A percentile compares a stretch with the other conserved stretches of the same genome.
phyloP scores from a whole-genome alignment of 495 filamentous ascomycete genomes.

The Staphylotrichum tortipilum region DNA sequence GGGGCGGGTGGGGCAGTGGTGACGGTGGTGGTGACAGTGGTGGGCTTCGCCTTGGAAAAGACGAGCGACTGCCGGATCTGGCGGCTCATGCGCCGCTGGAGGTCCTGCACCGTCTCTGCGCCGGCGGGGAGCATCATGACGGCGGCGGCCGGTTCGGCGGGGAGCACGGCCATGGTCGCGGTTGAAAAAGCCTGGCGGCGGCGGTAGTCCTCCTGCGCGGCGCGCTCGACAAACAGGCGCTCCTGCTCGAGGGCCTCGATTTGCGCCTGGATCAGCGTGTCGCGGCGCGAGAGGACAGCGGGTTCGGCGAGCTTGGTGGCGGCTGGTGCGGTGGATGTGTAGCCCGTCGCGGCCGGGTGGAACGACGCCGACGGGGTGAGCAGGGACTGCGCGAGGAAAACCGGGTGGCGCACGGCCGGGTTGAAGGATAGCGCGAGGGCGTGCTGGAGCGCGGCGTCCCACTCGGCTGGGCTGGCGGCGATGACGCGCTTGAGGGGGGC shows the following conservation, averaged over 20 bases:
- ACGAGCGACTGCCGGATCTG: constrained; percentile 15
- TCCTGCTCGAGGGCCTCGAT: constrained; percentile 32
- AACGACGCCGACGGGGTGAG: constrained; percentile 22
- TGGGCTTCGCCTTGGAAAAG: background rate
- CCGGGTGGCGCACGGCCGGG: constrained; percentile 29
- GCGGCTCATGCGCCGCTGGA: constrained; percentile 16
- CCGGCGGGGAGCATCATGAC: background rate
- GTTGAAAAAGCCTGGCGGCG: constrained; percentile 7
- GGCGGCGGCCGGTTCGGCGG: background rate
- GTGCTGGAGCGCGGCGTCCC: constrained; percentile 28
- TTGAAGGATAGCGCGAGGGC: constrained; percentile 25
- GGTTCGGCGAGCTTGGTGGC: background rate
- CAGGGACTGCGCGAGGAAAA: constrained; percentile 29
- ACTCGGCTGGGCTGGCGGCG: constrained; percentile 20
- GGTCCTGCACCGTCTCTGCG: constrained; percentile 8
- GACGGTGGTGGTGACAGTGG: background rate
- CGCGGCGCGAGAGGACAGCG: background rate
- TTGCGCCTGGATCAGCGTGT: constrained; percentile 23
- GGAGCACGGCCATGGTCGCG: background rate
- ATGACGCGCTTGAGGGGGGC: background rate
- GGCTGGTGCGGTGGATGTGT: constrained; percentile 16
- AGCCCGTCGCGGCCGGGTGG: constrained; percentile 32
- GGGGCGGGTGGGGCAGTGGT: no score
- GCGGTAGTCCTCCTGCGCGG: constrained; percentile 15
- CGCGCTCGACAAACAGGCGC: constrained; percentile 19